Evolutionary conservation across 148 eudicot genomes (phyloP), one percentile per base, ranked within the genome.

Genomic region (Camellia granthamiana): DNA sequence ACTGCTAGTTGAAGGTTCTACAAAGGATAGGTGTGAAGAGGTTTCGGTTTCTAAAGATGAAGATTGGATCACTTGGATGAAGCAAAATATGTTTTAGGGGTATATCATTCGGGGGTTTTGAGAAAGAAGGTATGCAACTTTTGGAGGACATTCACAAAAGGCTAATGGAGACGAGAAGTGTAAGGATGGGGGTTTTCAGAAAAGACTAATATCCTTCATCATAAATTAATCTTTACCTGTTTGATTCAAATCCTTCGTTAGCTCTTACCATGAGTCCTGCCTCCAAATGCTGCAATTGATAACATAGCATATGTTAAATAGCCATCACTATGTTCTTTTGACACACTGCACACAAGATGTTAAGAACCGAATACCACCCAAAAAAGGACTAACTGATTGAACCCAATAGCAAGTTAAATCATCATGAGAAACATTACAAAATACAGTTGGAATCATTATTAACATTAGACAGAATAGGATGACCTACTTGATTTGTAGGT

Each of bases 201-300:
- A 7, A 62, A 75, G 52, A 55, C 59, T 49, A 10, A 59, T 46
- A 52, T 58, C 13, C 77, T 23, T 23, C 19, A 82, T n/a, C 14
- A 64, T 7, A 47, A 52, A 65, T 61, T 49, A 21, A 76, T 63
- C 6, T 79, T 78, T 74, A 93, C 99, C 97, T 91, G 79, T 91
- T 89, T 76, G 97, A 83, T 81, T 90, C 94, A 83, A 92, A 90
- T 38, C 92, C 97, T 82, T 85, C 77, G 64, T 90, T 91, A 56
- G 72, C 85, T 86, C 93, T 90, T 63, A 90, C 87, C 0, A 97
- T 87, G 42, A 95, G 93, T 80, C 99, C 99, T 30, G 91, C 93
- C 87, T 95, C 99, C 84, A 85, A 82, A 90, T 90, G 92, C 99
- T 95, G 91, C 83, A 89, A 83, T 65, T 8, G 42, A 84, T 42